Percentiles rank a stretch among this genome's conserved stretches.
Conservation (phyloP, 2,329 filamentous ascomycete genomes). For the Paecilomyces niveus region DNA sequence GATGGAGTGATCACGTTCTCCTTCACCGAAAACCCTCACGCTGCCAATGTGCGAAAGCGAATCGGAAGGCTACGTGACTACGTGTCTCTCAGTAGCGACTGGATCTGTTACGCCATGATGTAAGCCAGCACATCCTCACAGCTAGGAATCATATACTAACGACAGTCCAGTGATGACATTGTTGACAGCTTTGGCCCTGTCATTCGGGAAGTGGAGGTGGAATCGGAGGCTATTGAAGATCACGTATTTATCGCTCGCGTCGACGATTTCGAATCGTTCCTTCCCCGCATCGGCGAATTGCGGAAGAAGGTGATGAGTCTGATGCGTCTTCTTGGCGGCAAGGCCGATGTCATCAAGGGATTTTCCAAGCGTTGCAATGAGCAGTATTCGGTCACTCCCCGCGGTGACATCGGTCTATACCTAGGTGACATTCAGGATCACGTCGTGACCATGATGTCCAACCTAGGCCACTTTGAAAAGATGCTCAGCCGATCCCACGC, state of each 20-base stretch:
- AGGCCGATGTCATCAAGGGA: conserved; percentile 95
- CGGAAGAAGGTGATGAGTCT: conserved; percentile 93
- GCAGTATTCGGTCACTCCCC: conserved; percentile 88
- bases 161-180: conserved; percentile 70
- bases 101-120: conserved; percentile 99
- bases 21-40: conserved; percentile 80
- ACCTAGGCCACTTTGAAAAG: conserved; percentile 92
- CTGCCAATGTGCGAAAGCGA: conserved; percentile 79
- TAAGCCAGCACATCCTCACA: conserved; percentile 39
- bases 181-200: conserved; percentile 91
- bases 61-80: conserved; percentile 93
- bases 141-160: neutral
- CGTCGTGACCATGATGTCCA: conserved; percentile 98
- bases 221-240: conserved; percentile 91
- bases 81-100: conserved; percentile 88
- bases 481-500: conserved; percentile 90
- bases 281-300: conserved; percentile 80
- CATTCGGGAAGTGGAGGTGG: conserved; percentile 76
- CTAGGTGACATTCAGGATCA: conserved; percentile 97
- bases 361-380: conserved; percentile 99
- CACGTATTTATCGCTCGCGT: conserved; percentile 87
- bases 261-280: conserved; percentile 80
- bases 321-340: conserved; percentile 86
- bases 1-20: conserved; percentile 94
- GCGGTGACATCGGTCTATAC: conserved; percentile 94